These are phyloP conservation scores for Lachnellula hyalina DNA, from an alignment of 2,329 filamentous ascomycete species.

Conservation along the genomic window DNA sequence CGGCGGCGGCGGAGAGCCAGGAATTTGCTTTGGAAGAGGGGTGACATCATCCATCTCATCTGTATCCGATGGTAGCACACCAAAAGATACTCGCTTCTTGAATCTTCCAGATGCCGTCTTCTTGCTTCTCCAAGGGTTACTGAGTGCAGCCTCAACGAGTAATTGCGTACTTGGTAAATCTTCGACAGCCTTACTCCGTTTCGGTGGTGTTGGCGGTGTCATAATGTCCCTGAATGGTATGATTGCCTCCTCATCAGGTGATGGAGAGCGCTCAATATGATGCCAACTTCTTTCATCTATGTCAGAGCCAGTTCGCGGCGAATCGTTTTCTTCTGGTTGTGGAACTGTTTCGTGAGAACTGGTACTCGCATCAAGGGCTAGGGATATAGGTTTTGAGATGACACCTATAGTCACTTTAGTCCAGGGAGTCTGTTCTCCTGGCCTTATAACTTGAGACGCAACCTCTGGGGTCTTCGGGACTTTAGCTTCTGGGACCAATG, in stretches of 20 bases:
- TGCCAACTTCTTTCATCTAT: slow-evolving; percentile 12
- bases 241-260: slow-evolving; percentile 10
- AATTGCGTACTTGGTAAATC: slow-evolving; percentile 19
- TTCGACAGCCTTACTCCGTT: neutral
- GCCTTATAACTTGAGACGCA: slow-evolving; percentile 1
- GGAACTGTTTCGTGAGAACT: neutral
- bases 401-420: neutral
- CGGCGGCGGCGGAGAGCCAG: slow-evolving; percentile 22
- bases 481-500: neutral
- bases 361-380: neutral
- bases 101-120: slow-evolving; percentile 8
- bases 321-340: neutral
- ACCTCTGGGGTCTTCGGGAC: neutral
- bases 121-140: slow-evolving; percentile 27
- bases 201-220: slow-evolving; percentile 14
- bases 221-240: slow-evolving; percentile 21
- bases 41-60: neutral
- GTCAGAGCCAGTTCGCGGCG: neutral
- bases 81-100: slow-evolving; percentile 29
- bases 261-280: slow-evolving; percentile 11
- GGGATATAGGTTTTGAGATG: neutral
- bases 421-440: slow-evolving; percentile 6
- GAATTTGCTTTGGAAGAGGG: neutral
- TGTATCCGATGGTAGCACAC: slow-evolving; percentile 5
- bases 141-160: slow-evolving; percentile 19